These are phyloP conservation scores for Biscogniauxia marginata DNA, from an alignment of 2,329 filamentous ascomycete genomes.

Conservation along the genomic window DNA sequence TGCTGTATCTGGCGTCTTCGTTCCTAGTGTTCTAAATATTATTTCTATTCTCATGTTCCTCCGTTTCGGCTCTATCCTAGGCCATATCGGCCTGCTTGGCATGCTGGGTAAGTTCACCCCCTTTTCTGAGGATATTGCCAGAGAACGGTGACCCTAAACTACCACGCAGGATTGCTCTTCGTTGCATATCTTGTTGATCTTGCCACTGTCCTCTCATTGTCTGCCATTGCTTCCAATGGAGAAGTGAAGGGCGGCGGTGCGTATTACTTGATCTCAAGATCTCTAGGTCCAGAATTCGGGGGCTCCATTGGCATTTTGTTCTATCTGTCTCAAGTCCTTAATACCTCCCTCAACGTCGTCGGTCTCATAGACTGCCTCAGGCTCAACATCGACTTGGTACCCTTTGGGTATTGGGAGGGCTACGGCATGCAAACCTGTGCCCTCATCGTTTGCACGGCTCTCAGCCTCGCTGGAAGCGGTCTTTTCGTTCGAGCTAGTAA, in stretches of 20 bases:
- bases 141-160: conserved; percentile 8
- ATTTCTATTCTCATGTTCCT: conserved; percentile 91
- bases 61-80: conserved; percentile 80
- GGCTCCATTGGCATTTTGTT: conserved; percentile 86
- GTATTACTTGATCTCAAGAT: conserved; percentile 85
- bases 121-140: not conserved
- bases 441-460: conserved; percentile 66
- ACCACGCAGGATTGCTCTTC: conserved; percentile 61
- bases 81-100: conserved; percentile 74
- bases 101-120: conserved; percentile 66
- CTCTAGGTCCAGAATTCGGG: conserved; percentile 83
- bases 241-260: conserved; percentile 85
- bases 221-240: conserved; percentile 85
- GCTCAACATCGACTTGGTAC: conserved; percentile 71
- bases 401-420: conserved; percentile 71
- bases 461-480: conserved; percentile 77
- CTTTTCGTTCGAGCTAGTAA: conserved; percentile 82
- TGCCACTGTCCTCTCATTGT: conserved; percentile 82
- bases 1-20: conserved; percentile 76
- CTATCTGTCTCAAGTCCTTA: conserved; percentile 86
- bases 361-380: conserved; percentile 81
- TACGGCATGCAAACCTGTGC: conserved; percentile 75
- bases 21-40: conserved; percentile 86
- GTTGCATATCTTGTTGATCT: conserved; percentile 78
- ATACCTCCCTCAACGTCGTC: conserved; percentile 83